These are phyloP conservation scores for Podospora tetraspora DNA, from an alignment of 495 filamentous ascomycete species.

Conservation along the genomic window DNA sequence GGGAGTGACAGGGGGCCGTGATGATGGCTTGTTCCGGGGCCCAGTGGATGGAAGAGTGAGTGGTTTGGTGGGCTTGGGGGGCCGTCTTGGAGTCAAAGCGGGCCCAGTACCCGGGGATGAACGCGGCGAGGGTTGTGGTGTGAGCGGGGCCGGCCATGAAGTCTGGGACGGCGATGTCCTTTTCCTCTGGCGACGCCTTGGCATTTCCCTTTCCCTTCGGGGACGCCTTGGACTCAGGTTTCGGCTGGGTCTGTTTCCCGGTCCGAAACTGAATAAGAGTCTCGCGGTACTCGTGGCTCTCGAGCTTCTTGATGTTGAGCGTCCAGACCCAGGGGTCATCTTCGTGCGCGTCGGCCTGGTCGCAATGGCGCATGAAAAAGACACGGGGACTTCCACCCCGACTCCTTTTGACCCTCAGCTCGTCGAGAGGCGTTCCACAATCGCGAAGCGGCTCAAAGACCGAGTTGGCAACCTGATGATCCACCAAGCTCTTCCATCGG, in stretches of 20 bases:
- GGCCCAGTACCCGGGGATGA: not conserved
- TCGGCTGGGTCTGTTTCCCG: slow-evolving; percentile 2
- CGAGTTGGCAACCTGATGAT: slow-evolving; percentile 46
- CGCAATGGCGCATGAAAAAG: slow-evolving; percentile 27
- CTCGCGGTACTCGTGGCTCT: slow-evolving; percentile 51
- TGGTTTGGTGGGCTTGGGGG: not conserved
- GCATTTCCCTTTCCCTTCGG: not conserved
- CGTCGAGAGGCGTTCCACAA: slow-evolving; percentile 62
- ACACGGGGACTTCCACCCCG: slow-evolving; percentile 22
- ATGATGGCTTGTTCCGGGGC: not conserved
- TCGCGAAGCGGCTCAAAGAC: slow-evolving; percentile 50
- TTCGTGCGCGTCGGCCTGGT: slow-evolving; percentile 37
- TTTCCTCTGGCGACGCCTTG: not conserved
- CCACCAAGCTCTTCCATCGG: not conserved
- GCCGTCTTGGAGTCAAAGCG: not conserved
- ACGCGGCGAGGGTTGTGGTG: not conserved
- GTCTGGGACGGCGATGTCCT: not conserved
- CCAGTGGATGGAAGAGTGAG: not conserved
- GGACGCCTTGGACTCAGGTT: not conserved
- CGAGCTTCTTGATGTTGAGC: slow-evolving; percentile 43
- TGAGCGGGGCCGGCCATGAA: not conserved
- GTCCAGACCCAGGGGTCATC: slow-evolving; percentile 65
- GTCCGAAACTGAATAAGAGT: slow-evolving; percentile 36
- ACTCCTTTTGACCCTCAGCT: slow-evolving; percentile 48
- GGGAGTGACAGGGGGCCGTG: not conserved